Evolutionary conservation across 306 rosid species (phyloP).

Genomic region (Castanea mollissima): DNA sequence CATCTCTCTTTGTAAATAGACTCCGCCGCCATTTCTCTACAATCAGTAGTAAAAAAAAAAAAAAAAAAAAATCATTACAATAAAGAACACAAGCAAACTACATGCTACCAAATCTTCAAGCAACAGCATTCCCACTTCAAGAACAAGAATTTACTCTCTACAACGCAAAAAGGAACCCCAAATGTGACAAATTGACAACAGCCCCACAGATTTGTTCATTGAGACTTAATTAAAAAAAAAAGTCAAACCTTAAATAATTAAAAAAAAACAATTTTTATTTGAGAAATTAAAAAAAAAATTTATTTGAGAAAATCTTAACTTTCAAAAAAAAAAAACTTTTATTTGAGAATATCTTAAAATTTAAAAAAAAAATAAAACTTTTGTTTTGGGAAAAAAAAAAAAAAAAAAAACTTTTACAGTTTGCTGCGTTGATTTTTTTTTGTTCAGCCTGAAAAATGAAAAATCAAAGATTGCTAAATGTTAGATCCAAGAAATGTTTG

Average conservation of each 20-base stretch:
- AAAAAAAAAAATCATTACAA: constrained; percentile 14
- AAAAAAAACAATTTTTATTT: too few species aligned
- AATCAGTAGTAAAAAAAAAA: constrained; percentile 20
- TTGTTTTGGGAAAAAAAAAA: too few species aligned
- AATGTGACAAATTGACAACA: too few species aligned
- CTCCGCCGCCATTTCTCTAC: constrained; percentile 90
- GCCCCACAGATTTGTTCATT: too few species aligned
- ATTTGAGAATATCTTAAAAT: too few species aligned
- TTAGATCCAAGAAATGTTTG: neutral
- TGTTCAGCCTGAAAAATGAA: neutral
- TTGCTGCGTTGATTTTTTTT: too few species aligned
- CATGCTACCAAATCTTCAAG: neutral
- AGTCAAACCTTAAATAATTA: too few species aligned
- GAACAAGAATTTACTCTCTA: constrained; percentile 7
- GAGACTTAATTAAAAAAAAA: too few species aligned
- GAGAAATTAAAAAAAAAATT: too few species aligned
- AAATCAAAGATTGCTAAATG: neutral
- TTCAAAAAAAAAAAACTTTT: neutral
- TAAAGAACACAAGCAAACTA: constrained; percentile 19
- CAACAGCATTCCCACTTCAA: constrained; percentile 10
- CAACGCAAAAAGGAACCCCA: neutral
- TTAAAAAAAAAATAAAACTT: too few species aligned
- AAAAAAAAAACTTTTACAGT: too few species aligned
- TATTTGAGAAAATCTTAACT: too few species aligned
- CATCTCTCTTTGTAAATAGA: constrained; percentile 95